These are phyloP conservation scores for Gynostemma pentaphyllum DNA, from an alignment of 306 rosid genomes.

Conservation along the genomic window DNA sequence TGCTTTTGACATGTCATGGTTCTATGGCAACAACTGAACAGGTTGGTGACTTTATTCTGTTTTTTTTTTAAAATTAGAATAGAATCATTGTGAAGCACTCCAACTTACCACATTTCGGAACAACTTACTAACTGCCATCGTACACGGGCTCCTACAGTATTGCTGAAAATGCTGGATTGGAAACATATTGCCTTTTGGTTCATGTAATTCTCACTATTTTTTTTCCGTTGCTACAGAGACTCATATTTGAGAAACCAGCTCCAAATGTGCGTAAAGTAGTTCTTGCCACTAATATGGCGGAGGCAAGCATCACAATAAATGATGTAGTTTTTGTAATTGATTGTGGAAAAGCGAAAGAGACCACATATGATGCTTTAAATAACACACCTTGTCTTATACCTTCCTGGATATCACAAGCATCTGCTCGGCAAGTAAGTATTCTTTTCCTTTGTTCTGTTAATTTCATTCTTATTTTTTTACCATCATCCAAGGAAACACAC, in stretches of 20 bases:
- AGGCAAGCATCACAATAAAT: slow-evolving; percentile 95
- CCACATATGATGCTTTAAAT: slow-evolving; percentile 92
- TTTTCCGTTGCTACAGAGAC: slow-evolving; percentile 42
- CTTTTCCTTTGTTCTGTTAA: neutral
- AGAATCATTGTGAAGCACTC: neutral
- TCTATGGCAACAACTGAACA: slow-evolving; percentile 97
- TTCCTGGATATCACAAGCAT: slow-evolving; percentile 95
- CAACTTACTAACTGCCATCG: neutral
- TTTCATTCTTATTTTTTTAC: neutral
- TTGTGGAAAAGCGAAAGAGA: slow-evolving; percentile 97
- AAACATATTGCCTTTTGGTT: neutral
- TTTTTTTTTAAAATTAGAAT: neutral
- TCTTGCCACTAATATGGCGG: slow-evolving; percentile 98
- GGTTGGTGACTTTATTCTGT: slow-evolving; percentile 36
- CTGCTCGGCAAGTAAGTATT: slow-evolving; percentile 79
- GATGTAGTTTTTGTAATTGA: slow-evolving; percentile 88
- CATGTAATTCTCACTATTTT: neutral
- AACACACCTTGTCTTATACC: slow-evolving; percentile 93
- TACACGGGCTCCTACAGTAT: neutral
- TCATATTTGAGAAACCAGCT: slow-evolving; percentile 79
- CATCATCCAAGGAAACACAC: neutral
- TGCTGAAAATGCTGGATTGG: neutral
- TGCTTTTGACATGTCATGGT: slow-evolving; percentile 90
- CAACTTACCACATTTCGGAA: neutral
- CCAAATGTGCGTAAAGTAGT: slow-evolving; percentile 82